Conservation (phyloP, 1,284 basidiomycete species). For the Cutaneotrichosporon sp. region DNA sequence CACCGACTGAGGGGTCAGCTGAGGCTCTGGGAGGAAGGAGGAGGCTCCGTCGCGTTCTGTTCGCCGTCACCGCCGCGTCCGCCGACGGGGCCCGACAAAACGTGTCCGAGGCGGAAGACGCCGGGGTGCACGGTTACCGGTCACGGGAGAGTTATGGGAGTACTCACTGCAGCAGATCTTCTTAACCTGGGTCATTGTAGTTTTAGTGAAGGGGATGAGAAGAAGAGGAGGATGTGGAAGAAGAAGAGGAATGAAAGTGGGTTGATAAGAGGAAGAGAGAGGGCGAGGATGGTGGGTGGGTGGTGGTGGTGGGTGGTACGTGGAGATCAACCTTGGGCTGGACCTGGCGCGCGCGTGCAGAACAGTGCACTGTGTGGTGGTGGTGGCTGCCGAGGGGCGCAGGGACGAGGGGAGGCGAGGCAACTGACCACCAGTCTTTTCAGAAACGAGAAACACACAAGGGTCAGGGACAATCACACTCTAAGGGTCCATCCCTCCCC, state of each 20-base stretch:
- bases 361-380: too few species aligned
- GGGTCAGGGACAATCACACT: background rate
- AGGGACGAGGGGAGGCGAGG: too few species aligned
- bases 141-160: background rate
- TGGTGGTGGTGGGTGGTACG: background rate
- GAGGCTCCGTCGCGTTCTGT: background rate
- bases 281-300: background rate
- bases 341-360: background rate
- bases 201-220: constrained; percentile 2
- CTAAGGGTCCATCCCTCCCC: background rate
- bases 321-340: too few species aligned
- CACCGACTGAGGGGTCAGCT: constrained; percentile 67
- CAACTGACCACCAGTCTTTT: too few species aligned
- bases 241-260: background rate
- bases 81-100: background rate
- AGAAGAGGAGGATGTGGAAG: background rate
- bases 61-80: background rate
- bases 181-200: constrained; percentile 61
- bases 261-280: background rate
- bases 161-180: constrained; percentile 89
- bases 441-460: constrained; percentile 4
- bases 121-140: background rate
- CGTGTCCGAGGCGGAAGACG: too few species aligned
- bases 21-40: background rate
- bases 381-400: too few species aligned